Evolutionary conservation across 192 early-diverging fungal genomes (phyloP), one percentile per base, ranked within the genome.

Genomic region (Umbelopsis ramanniana): DNA sequence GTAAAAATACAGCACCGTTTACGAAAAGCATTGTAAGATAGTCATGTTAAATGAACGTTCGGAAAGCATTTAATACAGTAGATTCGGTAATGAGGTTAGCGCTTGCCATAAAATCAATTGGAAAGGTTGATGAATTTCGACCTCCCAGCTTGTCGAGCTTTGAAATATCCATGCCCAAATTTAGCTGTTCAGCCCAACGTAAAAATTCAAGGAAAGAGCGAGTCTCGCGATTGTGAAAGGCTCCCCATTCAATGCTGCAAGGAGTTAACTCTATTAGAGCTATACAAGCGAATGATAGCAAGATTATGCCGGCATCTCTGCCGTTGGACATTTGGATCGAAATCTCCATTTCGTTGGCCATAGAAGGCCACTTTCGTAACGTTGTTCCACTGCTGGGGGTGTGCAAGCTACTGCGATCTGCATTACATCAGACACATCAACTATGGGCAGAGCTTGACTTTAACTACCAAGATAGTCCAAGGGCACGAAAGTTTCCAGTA

Each of bases 261-360:
- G 5, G n/a, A 1, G 17, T 21, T 21, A 50, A 21, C 4, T 6
- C 15, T 0, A 21, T 50, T 1, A 50, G 15, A 50, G 48, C 15
- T 21, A 50, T 50, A 8, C 19, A 21, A 10, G 48, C 48, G 5
- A 50, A 15, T 50, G 48, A 50, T 50, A 50, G 17, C 17, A 50
- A 21, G 5, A 15, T n/a, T 4, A 19, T 7, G 5, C 29, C 33
- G 17, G 15, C 33, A 63, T 29, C 57, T 29, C 33, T 63, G 26
- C 57, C 57, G 17, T 19, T 63, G 11, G 57, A 63, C 17, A 63
- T 37, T 17, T 63, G 57, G 57, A 63, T 63, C 26, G 29, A 63
- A 37, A 63, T 63, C 17, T 15, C 57, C 33, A 37, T 35, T 14
- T 63, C 19, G 0, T 29, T 63, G 35, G 57, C 40, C 40, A 43